Conservation (phyloP, 2,329 filamentous ascomycete species). For the Rhytidhysteron rufulum region DNA sequence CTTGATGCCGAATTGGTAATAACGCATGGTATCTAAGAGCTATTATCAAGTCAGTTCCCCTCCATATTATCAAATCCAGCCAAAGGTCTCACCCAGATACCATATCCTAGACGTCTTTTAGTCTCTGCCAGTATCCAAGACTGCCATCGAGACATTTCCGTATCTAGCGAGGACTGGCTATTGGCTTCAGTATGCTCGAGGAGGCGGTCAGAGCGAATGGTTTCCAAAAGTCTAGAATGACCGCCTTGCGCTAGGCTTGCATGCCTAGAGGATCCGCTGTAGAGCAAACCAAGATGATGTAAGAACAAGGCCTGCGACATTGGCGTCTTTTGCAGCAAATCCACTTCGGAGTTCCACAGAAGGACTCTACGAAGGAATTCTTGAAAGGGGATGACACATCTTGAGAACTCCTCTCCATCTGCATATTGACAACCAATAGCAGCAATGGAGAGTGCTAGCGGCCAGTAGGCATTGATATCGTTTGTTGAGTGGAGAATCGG, state of each 20-base stretch:
- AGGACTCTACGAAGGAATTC: slow-evolving; percentile 4
- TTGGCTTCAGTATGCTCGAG: neutral
- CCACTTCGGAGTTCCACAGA: neutral
- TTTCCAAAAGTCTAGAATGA: neutral
- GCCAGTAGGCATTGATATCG: slow-evolving; percentile 3
- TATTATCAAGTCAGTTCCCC: too few relatives aligned
- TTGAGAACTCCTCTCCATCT: slow-evolving; percentile 1
- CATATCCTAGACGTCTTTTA: neutral
- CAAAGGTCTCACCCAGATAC: neutral
- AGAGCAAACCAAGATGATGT: neutral
- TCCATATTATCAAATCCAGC: too few relatives aligned
- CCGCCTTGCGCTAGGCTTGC: neutral
- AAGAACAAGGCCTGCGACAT: neutral
- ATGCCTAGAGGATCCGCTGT: neutral
- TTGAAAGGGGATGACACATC: neutral
- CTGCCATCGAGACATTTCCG: neutral
- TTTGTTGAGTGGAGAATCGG: slow-evolving; percentile 5
- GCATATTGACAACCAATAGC: slow-evolving; percentile 3
- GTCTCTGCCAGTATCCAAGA: neutral
- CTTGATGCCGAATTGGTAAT: slow-evolving; percentile 8
- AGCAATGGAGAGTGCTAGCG: neutral
- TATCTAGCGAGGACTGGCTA: neutral
- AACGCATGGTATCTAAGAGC: neutral
- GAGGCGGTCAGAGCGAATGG: neutral
- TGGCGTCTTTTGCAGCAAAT: too few relatives aligned